Evolutionary conservation across 2,329 filamentous ascomycete species (phyloP).

Genomic region (Ophiostoma sp.): DNA sequence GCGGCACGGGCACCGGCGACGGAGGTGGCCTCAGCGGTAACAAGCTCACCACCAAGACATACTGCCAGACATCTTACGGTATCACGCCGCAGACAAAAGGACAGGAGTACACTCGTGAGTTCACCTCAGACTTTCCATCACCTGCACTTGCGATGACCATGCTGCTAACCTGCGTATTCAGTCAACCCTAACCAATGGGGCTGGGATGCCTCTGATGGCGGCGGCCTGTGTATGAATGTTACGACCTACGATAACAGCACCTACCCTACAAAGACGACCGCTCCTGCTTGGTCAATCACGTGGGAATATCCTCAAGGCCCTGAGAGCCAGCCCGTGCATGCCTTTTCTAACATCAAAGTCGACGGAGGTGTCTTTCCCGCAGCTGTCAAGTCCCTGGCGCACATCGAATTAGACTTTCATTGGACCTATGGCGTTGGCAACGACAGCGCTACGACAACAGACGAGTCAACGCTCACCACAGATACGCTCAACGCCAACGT

Average conservation of each 20-base stretch:
- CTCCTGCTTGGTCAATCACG: constrained; percentile 47
- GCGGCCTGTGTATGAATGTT: constrained; percentile 49
- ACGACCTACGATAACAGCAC: constrained; percentile 46
- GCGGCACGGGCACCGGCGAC: constrained; percentile 19
- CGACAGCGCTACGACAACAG: constrained; percentile 34
- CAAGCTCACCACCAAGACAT: constrained; percentile 33
- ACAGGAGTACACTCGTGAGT: constrained; percentile 45
- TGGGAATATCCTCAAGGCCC: constrained; percentile 46
- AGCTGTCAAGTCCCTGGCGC: constrained; percentile 36
- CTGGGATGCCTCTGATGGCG: constrained; percentile 36
- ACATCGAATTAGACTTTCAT: constrained; percentile 41
- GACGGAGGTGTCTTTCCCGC: constrained; percentile 42
- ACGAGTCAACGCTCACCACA: constrained; percentile 33
- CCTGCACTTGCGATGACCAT: background rate
- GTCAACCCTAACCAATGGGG: constrained; percentile 55
- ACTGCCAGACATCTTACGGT: constrained; percentile 43
- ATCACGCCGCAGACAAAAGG: constrained; percentile 41
- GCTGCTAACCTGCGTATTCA: constrained; percentile 27
- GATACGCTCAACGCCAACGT: constrained; percentile 49
- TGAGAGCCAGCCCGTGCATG: constrained; percentile 45
- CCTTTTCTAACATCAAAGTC: constrained; percentile 49
- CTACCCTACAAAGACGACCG: constrained; percentile 42
- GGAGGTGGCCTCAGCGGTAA: constrained; percentile 31
- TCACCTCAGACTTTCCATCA: too few species aligned
- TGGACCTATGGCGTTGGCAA: constrained; percentile 49